Base-by-base conservation (phyloP, 1,284 basidiomycete genomes). In the Cutaneotrichosporon sp. region DNA sequence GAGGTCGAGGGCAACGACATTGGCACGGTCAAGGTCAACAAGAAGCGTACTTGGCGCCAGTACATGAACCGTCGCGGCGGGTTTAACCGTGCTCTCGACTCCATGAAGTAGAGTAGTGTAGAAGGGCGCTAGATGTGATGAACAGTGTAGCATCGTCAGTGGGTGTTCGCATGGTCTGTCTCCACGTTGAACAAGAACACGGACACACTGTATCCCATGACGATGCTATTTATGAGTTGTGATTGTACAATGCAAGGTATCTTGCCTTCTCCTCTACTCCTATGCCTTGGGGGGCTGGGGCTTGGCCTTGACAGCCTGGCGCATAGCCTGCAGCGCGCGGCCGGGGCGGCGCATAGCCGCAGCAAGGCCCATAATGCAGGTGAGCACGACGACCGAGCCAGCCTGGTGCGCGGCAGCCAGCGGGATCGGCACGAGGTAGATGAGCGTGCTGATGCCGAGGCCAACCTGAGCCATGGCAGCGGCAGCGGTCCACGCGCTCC, bases 371-470 rank as follows among this genome's bases (percentile, higher is more conserved):
- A 95, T 80, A 82, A 94, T 86, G 16, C 89, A 85, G n/a, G 89
- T 93, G 33, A 99, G 81, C 16, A 99, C 82, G 47, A 90, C 85
- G 7, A 99, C 88, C 69, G 92, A 92, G 10, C 95, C 95, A 0
- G 92, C 95, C 79, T 99, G 97, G 77, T 99, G 97, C 42, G 89
- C 85, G 10, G 94, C 91, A 1, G 97, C 97, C 2, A 99, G 82
- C 1, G 91, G 90, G 4, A 94, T 86, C 0, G 97, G 97, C 0
- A 99, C 97, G 64, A 99, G 85, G 79, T 97, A 97, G 31, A 98
- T 78, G 18, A 99, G 82, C 0, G 97, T 99, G 14, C 89, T 87
- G 64, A 99, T 92, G 2, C 97, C 97, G 22, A 99, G 84, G 0
- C 88, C 81, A 29, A 92, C 91, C 79, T 99, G 97, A 2, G 91